Base-by-base conservation (phyloP, 257 asterid genomes). In the Lavandula angustifolia region DNA sequence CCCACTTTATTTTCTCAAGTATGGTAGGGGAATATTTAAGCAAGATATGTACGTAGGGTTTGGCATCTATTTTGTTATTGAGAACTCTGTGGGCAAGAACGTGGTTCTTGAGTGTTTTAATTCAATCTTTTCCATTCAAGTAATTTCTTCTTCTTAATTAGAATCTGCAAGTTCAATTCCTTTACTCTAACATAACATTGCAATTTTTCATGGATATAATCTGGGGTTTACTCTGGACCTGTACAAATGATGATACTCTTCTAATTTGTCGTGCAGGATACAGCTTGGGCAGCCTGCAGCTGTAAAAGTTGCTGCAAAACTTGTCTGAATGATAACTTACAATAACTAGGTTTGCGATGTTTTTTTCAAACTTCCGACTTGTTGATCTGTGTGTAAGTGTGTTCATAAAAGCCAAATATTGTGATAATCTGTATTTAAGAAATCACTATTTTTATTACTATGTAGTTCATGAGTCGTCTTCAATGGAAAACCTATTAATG, bases 221-320 rank as follows among this genome's bases (percentile, higher is more conserved):
- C n/a, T n/a, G n/a, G n/a, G n/a, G n/a, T n/a, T n/a, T n/a, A n/a
- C n/a, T n/a, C n/a, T n/a, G n/a, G n/a, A n/a, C n/a, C n/a, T n/a
- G n/a, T n/a, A n/a, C n/a, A n/a, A n/a, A n/a, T n/a, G n/a, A 49
- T 52, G 40, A 9, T 17, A 31, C 61, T 51, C 1, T 56, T 44
- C 65, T 62, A 54, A 60, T 60, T 53, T 66, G 10, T 55, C 64
- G 17, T 81, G 70, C 87, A 90, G 95, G 81, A 90, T 90, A 60
- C 97, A 90, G 63, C 95, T 85, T 31, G 97, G 91, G 73, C 95
- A 85, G 79, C 95, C 97, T 61, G 82, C 97, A 22, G 85, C 92
- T 44, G 96, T 91, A 58, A 87, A 91, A 76, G 95, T 85, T 76
- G 94, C 95, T 34, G 95, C 97, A 29, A 90, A 81, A 71, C 95